Percentiles rank a stretch among this genome's conserved stretches.
These are phyloP conservation scores for Podila minutissima DNA, from an alignment of 192 early-diverging fungal species.

Conservation along the genomic window DNA sequence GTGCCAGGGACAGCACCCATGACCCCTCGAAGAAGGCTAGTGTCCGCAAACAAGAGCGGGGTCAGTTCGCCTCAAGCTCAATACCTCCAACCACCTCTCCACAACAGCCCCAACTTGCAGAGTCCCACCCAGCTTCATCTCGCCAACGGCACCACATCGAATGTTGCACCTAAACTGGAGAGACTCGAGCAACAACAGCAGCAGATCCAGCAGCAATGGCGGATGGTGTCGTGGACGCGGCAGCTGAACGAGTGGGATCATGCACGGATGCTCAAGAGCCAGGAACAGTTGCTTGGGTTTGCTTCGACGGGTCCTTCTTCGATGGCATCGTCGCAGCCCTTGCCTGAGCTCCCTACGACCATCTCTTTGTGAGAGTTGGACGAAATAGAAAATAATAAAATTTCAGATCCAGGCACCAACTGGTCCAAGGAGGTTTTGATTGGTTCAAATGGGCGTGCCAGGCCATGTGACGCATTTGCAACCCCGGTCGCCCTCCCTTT, in stretches of 20 bases:
- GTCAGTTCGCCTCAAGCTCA: no score
- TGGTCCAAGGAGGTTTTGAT: no score
- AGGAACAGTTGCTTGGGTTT: conserved; percentile 22
- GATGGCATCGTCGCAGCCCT: neutral
- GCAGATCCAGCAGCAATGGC: conserved; percentile 34
- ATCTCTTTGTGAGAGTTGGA: no score
- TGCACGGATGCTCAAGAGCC: conserved; percentile 34
- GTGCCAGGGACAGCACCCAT: no score
- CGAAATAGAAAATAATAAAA: no score
- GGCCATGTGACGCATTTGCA: no score
- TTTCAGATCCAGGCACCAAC: no score
- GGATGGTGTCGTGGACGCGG: conserved; percentile 40
- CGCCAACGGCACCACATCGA: neutral
- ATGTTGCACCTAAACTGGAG: conserved; percentile 15
- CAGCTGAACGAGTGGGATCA: conserved; percentile 51
- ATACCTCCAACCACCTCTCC: no score
- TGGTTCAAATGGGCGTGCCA: no score
- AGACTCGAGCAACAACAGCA: conserved; percentile 22
- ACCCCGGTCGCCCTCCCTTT: no score
- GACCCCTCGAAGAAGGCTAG: no score
- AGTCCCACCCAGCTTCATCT: neutral
- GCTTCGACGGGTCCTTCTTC: neutral
- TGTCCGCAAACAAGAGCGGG: no score
- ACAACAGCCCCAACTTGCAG: neutral
- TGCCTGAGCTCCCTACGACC: neutral